These are phyloP conservation scores for Eucalyptus pauciflora DNA, from an alignment of 345 rosid genomes.

Conservation along the genomic window DNA sequence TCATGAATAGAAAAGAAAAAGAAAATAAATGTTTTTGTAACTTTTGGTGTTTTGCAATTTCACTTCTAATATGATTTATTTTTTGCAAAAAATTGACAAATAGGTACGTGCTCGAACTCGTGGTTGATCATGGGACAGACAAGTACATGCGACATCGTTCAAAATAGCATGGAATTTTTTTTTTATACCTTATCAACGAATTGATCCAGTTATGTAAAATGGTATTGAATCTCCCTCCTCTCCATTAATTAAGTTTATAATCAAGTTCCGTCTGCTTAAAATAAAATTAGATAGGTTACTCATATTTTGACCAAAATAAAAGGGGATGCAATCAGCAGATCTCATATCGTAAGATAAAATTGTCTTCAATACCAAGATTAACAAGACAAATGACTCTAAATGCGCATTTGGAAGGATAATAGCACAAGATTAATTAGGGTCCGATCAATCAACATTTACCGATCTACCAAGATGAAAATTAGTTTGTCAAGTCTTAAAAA, in stretches of 20 bases:
- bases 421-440: not conserved
- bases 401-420: not conserved
- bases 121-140: not conserved
- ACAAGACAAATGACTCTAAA: not conserved
- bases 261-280: not conserved
- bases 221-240: not conserved
- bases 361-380: not conserved
- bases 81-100: not conserved
- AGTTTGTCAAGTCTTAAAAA: not conserved
- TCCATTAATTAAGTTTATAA: not conserved
- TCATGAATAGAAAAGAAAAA: not conserved
- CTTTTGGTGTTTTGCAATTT: not conserved
- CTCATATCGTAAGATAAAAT: not conserved
- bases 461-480: not conserved
- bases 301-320: not conserved
- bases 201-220: not conserved
- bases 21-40: not conserved
- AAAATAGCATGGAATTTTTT: not conserved
- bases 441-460: not conserved
- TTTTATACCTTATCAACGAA: not conserved
- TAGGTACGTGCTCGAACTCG: not conserved
- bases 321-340: not conserved
- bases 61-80: not conserved
- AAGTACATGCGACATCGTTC: not conserved
- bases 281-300: not conserved